Percentiles rank a stretch among this genome's conserved stretches.
phyloP scores from a whole-genome alignment of 1,139 yeast species.

The Arxiozyma bovina region DNA sequence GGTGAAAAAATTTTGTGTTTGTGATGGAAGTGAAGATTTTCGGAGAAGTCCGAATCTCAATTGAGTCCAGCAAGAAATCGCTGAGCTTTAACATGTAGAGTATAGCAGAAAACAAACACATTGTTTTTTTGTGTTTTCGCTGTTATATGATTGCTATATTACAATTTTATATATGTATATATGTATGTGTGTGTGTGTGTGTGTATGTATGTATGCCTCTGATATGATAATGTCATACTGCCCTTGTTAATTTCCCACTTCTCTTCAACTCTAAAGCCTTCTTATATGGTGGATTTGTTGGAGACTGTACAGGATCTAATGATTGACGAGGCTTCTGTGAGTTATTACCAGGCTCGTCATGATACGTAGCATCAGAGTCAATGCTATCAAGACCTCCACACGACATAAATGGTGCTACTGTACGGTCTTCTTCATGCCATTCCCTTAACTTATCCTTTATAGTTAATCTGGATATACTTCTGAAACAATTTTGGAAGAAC shows the following conservation, averaged over 20 bases:
- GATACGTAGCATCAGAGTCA: constrained; percentile 93
- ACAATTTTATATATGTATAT: not conserved
- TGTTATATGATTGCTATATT: too few species aligned
- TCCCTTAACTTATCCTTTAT: constrained; percentile 33
- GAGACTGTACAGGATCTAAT: constrained; percentile 85
- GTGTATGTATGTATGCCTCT: too few species aligned
- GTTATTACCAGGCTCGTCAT: constrained; percentile 38
- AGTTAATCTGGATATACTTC: constrained; percentile 45
- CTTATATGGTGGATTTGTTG: constrained; percentile 95
- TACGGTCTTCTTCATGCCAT: constrained; percentile 53
- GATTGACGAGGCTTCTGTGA: constrained; percentile 9
- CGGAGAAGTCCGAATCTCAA: not conserved
- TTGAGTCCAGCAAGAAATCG: too few species aligned
- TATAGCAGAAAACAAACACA: too few species aligned
- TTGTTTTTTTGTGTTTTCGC: too few species aligned
- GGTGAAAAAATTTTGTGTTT: not conserved
- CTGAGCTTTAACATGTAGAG: too few species aligned
- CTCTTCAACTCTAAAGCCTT: constrained; percentile 82
- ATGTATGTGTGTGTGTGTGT: not conserved
- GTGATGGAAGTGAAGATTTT: too few species aligned
- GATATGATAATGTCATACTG: constrained; percentile 10
- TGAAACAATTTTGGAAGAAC: constrained; percentile 54
- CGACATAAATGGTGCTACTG: constrained; percentile 79
- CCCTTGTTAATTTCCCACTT: constrained; percentile 39
- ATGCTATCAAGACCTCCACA: constrained; percentile 84